Evolutionary conservation across 306 rosid genomes (phyloP), one percentile per base, ranked within the genome.

Genomic region (Begonia fuchsioides): DNA sequence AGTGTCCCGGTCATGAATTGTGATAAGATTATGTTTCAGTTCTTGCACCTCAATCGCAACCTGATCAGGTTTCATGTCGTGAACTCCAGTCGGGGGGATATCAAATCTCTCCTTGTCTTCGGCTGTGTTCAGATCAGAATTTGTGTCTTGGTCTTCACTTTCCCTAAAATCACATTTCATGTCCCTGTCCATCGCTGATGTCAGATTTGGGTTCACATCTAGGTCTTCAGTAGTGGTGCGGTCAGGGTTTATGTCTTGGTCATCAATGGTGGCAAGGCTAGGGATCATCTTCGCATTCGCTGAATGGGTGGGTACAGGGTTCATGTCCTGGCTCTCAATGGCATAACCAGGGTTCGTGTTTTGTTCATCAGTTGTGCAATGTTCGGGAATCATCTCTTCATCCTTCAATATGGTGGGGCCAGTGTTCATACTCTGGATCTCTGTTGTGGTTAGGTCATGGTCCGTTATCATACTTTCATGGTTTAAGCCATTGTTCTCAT

Each of bases 21-120:
- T 19, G 54, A 47, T 11, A 15, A 32, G 19, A 49, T 17, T 38
- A 38, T 53, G 47, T 43, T 17, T 6, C 10, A 16, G 38, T 18
- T 32, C 26, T 50, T 32, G 32, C 62, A 47, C 54, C 47, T 48
- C 54, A 15, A 38, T 38, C 17, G 40, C 18, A 19, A 43, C 14
- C 48, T 12, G 14, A 58, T 13, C 63, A 48, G 63, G 63, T 16
- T 58, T 54, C 20, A n/a, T 49, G 20, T 38, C 55, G 11, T 49
- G 63, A 14, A 48, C 54, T 54, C 40, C 38, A 15, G 49, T 17
- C 16, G 54, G 18, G 54, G 49, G 48, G 50, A 20, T 38, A 17
- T 48, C 63, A 17, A 43, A 13, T 39, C 18, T 53, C 54, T 19
- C 13, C 53, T 19, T 47, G 13, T 58, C 63, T 49, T 40, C 55